Base-by-base conservation (phyloP, 495 filamentous ascomycete genomes). In the Xylaria flabelliformis region DNA sequence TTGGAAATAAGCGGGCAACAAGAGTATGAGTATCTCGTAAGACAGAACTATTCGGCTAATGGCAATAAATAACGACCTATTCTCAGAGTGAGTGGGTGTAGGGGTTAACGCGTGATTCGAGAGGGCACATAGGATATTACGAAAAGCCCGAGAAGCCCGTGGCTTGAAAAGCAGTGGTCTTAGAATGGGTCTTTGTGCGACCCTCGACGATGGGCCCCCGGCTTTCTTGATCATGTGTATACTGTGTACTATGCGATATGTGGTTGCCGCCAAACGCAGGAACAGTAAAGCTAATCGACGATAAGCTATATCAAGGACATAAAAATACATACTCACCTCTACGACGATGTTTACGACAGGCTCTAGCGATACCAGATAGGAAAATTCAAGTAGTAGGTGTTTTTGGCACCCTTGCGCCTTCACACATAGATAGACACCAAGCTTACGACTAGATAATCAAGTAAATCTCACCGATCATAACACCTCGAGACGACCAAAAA, bases 151-250 rank as follows among this genome's bases (percentile, higher is more conserved):
- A 42, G 42, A 21, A 24, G 46, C 29, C 9, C 32, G 64, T 67
- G 64, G 44, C 64, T 46, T 19, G 39, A 32, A 21, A 8, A 67
- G n/a, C 13, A 48, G 48, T 10, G 42, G 62, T n/a, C 41, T 48
- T 61, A 39, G 58, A 7, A 42, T 44, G n/a, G n/a, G 44, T 64
- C 39, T 64, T 53, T 21, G 64, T 67, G 64, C 8, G 29, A 67
- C 64, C 32, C 32, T 53, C 46, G 12, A n/a, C 42, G 24, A 64
- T 34, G 62, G 41, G 46, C 4, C 44, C 4, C 44, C 26, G 44
- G 44, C n/a, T 39, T 39, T n/a, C 46, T 13, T 21, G 26, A 24
- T 67, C 44, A 67, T 53, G 26, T 41, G 44, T 36, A 53, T 21
- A 26, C 24, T 32, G 24, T n/a, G 26, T 67, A 39, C n/a, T 44